Base-by-base conservation (phyloP, 2,329 filamentous ascomycete species). In the Exophiala bonariae region DNA sequence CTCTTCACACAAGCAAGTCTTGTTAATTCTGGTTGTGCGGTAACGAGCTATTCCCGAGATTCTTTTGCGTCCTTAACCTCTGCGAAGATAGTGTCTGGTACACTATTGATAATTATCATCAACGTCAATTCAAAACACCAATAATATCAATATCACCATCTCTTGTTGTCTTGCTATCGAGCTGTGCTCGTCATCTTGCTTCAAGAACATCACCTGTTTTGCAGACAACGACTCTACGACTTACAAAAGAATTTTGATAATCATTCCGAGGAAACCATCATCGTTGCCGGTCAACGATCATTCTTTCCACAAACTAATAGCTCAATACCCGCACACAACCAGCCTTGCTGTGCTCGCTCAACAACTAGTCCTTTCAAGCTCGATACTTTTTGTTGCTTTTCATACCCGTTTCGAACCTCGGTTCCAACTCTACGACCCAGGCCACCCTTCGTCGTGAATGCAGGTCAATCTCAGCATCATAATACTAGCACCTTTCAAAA, bases 1-100 rank as follows among this genome's bases (percentile, higher is more conserved):
- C 33, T 39, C 47, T 44, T 52, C 54, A 57, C 47, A 49, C 57
- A 59, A 59, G 57, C 57, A 59, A 59, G 57, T 49, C 57, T 59
- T 59, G 55, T 59, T 50, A 59, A 58, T 58, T 57, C 39, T 54
- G 47, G 43, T 55, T 44, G 49, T 50, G 38, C 46, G 43, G 51
- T 50, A 50, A 50, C 47, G 50, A 56, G 52, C 55, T 58, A 56
- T 58, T 56, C 55, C 41, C 52, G 50, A 52, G 51, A 40, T 44
- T 46, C 43, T 41, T 53, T 50, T 51, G n/a, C 44, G 34, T 41
- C 30, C 13, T 39, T 36, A 37, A n/a, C n/a, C 19, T 51, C 44
- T 51, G 48, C 45, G 44, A 47, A 54, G 46, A 42, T 49, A 49
- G 52, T 55, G 52, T 55, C 52, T 49, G 52, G 52, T 50, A 55